Base-by-base conservation (phyloP, 371 early-diverging fungal genomes). In the Mortierella sp. region DNA sequence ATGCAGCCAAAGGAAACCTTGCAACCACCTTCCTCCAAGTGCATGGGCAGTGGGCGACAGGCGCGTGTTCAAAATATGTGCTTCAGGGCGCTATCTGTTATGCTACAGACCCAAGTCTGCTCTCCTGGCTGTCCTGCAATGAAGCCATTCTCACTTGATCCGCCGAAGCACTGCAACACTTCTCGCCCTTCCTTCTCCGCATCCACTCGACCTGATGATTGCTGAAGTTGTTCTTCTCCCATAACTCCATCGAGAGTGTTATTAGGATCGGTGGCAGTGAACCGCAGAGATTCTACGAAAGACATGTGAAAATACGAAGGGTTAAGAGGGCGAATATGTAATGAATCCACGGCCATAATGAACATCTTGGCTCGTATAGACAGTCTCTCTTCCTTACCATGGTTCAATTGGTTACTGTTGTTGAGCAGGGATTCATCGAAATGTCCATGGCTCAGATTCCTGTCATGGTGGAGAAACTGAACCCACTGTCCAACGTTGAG, bases 401-500 rank as follows among this genome's bases (percentile, higher is more conserved):
- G n/a, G n/a, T n/a, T n/a, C n/a, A n/a, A n/a, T n/a, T n/a, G n/a
- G 28, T 18, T 19, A n/a, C 47, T 30, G 27, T 51, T 39, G 45
- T 34, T 27, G 13, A 18, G 10, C 27, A 27, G n/a, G 14, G 62
- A 41, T 24, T 54, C 5, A 14, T 58, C 56, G 51, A 49, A 59
- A 34, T 67, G 67, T 0, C 68, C 73, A 12, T 59, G 34, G 5
- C 48, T 19, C 46, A 47, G 52, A 2, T 19, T 21, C 18, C 50
- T 46, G 55, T 56, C 56, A 19, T 67, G 73, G 41, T 67, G 67
- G 19, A 64, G 82, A 78, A 88, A 87, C 78, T 87, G 87, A 1
- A 87, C 87, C 53, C 71, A 70, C 58, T 89, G 89, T 3, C 91
- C 91, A 0, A 80, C 81, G 60, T 82, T 66, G 23, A 92, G 78